Evolutionary conservation across 768 basidiomycete species (phyloP), one percentile per base, ranked within the genome.

Genomic region (Naganishia onofrii): DNA sequence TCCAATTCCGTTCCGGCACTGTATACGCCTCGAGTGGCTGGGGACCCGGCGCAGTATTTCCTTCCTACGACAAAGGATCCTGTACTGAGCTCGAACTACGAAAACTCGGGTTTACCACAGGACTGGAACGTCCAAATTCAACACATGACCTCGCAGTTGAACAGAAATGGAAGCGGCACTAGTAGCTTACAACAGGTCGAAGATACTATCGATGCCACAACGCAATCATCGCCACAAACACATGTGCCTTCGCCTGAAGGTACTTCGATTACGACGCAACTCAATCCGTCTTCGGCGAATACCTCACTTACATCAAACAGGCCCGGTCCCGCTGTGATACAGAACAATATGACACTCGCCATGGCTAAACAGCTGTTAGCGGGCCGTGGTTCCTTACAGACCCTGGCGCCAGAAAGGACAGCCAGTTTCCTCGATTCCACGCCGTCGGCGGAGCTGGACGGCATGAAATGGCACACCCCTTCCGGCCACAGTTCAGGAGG

Each of bases 321-420:
- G 42, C 60, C 60, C 5, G 23, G 38, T 3, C 60, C 60, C 21
- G 60, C 60, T 42, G 60, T 63, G 13, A 42, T 63, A 26, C 60
- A 63, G 38, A 26, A 21, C 29, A 13, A 34, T 4, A 44, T 26
- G 21, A 28, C 60, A 12, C 36, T n/a, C 23, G 19, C 36, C 23
- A 63, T 63, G 36, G 60, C 60, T n/a, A 42, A 63, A 29, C 60
- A 63, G 38, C 19, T 63, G 7, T 17, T 63, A 15, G 13, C 42
- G 3, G 28, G 28, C 26, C 60, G 70, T 5, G 65, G 64, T 36
- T 67, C 65, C 42, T 26, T 63, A 3, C 78, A 80, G 68, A 80
- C 79, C 9, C 69, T 80, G 13, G 79, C 75, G 19, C 79, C 79
- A 0, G 77, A 80, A 74, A 73, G 79, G 2, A 58, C 73, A 12